Percentiles rank a stretch among this genome's conserved stretches.
These are phyloP conservation scores for Thelonectria blattea DNA, from an alignment of 2,329 filamentous ascomycete genomes.

Conservation along the genomic window DNA sequence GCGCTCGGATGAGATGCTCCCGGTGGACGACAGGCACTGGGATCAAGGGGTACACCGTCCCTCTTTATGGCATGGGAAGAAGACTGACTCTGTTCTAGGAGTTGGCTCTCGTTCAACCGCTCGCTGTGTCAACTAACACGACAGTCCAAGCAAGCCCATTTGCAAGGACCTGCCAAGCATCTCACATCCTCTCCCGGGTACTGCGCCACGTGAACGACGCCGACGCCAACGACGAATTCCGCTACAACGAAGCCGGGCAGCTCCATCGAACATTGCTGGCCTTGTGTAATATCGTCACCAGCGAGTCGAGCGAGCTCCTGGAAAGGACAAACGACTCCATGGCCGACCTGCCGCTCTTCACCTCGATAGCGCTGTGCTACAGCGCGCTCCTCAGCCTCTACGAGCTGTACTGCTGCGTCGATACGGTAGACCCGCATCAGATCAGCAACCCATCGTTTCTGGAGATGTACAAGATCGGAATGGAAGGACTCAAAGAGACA, in stretches of 20 bases:
- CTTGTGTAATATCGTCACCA: background rate
- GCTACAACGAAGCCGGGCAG: constrained; percentile 5
- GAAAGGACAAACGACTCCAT: background rate
- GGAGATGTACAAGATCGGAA: background rate
- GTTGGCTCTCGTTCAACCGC: constrained; percentile 5
- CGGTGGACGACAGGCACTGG: constrained; percentile 2
- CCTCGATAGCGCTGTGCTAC: background rate
- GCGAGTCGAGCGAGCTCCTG: background rate
- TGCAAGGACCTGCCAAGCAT: constrained; percentile 5
- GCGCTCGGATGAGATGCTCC: background rate
- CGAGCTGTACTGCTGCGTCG: constrained; percentile 1
- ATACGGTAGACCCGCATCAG: background rate
- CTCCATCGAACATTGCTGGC: constrained; percentile 6
- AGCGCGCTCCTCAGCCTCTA: constrained; percentile 1
- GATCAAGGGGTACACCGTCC: background rate
- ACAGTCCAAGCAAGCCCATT: constrained; percentile 4
- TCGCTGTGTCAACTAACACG: constrained; percentile 5
- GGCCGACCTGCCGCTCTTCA: background rate
- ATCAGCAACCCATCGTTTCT: background rate
- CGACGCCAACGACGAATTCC: constrained; percentile 2
- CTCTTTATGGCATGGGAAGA: too few species aligned
- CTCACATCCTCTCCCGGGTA: constrained; percentile 1
- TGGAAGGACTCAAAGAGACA: background rate
- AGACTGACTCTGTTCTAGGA: background rate
- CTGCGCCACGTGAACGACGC: constrained; percentile 5